phyloP scores from a whole-genome alignment of 306 rosid genomes.

The Cotoneaster glaucophyllus region DNA sequence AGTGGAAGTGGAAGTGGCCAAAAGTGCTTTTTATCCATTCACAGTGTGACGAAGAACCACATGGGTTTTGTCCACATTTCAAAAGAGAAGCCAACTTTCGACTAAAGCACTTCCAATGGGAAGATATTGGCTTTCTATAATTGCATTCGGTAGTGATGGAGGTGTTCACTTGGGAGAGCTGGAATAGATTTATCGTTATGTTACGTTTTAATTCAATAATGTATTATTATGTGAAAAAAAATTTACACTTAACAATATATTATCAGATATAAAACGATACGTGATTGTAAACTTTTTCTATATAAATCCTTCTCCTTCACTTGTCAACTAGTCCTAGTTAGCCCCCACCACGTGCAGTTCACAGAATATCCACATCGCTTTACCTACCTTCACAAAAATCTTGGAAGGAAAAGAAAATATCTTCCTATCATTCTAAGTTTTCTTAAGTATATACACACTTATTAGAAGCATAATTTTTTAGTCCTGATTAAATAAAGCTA shows the following conservation, averaged over 20 bases:
- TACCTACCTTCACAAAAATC: not conserved
- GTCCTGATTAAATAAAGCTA: too few species aligned
- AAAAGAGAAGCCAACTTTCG: constrained; percentile 10
- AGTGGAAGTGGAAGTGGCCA: too few species aligned
- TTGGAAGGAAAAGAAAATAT: not conserved
- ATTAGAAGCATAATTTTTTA: too few species aligned
- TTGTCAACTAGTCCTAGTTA: not conserved
- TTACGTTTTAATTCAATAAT: too few species aligned
- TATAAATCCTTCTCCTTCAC: too few species aligned
- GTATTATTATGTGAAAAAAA: too few species aligned
- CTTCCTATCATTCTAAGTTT: not conserved
- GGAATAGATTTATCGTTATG: too few species aligned
- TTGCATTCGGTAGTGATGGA: not conserved
- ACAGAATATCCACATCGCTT: not conserved
- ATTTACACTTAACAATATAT: too few species aligned
- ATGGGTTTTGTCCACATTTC: constrained; percentile 15
- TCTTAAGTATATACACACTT: not conserved
- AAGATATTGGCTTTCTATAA: not conserved
- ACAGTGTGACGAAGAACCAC: not conserved
- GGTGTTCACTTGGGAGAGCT: too few species aligned
- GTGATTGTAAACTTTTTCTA: too few species aligned
- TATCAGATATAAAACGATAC: too few species aligned
- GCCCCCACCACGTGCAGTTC: not conserved
- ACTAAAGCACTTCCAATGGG: not conserved
- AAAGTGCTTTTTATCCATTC: not conserved